Evolutionary conservation across 306 rosid species (phyloP), one percentile per base, ranked within the genome.

Genomic region (Potentilla sterilis): DNA sequence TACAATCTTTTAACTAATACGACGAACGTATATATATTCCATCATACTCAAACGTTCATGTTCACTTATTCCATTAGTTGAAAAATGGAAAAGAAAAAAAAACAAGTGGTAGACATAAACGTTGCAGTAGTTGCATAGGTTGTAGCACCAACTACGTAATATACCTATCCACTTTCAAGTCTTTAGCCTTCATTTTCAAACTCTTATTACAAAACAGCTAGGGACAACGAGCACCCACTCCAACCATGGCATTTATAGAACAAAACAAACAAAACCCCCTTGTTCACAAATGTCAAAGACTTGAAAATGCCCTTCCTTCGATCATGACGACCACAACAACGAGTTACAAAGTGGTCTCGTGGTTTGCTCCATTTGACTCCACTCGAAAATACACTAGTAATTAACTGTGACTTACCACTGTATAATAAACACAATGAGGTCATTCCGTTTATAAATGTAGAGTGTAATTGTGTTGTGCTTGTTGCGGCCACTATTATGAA

Each of bases 151-250:
- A 8, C 15, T 8, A 6, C 10, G 1, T 16, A 69, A 47, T 8
- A 37, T 9, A 9, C 42, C 42, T 6, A 64, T 37, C 46, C 42
- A 61, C 41, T 61, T 22, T 22, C 14, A 61, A 61, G 67, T 61
- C n/a, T 43, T 22, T 6, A 44, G 73, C 40, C 59, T 70, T 41
- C 67, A 13, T 40, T 55, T 72, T 71, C 47, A 51, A 71, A 71
- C 47, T 32, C 8, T 18, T 18, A 7, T 18, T 10, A 19, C 9
- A 61, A 54, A 44, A 54, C 19, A 58, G n/a, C n/a, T 42, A 24
- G 67, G 77, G 68, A 73, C 69, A 58, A 42, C 7, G 18, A 7
- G 68, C 55, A 58, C 55, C 77, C 77, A 74, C 77, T 44, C 69
- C 77, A 61, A 74, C 66, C 69, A 74, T 59, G 58, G 68, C 12